A percentile compares a stretch with the other conserved stretches of the same genome.
These are phyloP conservation scores for Solanum chacoense DNA, from an alignment of 305 asterid species.

Conservation along the genomic window DNA sequence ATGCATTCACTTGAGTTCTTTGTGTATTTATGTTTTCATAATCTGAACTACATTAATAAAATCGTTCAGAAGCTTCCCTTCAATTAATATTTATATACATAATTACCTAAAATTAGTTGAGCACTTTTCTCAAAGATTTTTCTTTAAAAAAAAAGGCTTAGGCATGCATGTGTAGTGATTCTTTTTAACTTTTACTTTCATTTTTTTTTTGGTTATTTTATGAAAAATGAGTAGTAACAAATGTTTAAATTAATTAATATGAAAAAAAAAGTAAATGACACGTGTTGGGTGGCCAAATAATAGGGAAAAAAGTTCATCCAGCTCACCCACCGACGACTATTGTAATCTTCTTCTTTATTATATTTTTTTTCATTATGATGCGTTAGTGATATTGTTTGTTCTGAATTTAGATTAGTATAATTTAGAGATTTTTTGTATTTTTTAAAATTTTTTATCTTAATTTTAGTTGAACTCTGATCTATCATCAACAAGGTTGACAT, in stretches of 20 bases:
- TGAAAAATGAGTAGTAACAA: background rate
- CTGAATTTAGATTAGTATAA: no score
- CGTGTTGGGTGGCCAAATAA: background rate
- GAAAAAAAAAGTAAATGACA: background rate
- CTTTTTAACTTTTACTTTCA: background rate
- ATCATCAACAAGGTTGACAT: background rate
- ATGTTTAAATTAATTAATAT: background rate
- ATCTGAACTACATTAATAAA: no score
- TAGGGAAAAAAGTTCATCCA: background rate
- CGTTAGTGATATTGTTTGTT: background rate
- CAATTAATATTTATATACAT: no score
- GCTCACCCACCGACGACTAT: background rate
- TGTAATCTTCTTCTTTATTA: no score
- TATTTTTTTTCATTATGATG: rapidly evolving
- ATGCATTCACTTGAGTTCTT: no score
- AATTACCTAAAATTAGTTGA: background rate
- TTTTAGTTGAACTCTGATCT: no score
- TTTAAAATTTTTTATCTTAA: rapidly evolving
- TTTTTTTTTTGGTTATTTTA: background rate
- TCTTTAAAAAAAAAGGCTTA: rapidly evolving
- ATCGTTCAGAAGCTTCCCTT: background rate
- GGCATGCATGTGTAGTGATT: background rate
- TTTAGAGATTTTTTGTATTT: no score
- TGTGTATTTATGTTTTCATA: no score
- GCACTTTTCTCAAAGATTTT: background rate